Base-by-base conservation (phyloP, 352 stramenopile genomes). In the Pythium brassicae region DNA sequence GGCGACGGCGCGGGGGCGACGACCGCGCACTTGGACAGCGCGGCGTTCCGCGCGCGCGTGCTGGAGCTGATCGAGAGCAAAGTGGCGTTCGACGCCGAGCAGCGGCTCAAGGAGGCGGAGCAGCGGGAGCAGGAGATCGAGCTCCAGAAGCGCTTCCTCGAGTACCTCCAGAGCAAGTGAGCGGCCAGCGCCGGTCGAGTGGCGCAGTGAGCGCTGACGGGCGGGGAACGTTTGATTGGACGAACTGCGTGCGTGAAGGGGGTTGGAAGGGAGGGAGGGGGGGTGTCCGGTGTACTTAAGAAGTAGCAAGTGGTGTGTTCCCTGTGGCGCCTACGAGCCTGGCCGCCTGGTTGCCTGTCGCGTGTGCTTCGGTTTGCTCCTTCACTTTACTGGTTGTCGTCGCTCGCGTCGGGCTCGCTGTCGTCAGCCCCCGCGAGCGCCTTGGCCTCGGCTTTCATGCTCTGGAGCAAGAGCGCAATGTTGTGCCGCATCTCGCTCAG, bases 51-150 rank as follows among this genome's bases (percentile, higher is more conserved):
- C 26, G 61, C 70, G 22, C 72, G 78, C 9, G 66, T 94, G 32
- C 60, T 94, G 45, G 68, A 79, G 50, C 66, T 94, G 9, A 85
- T 94, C 44, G 78, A 94, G 60, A 82, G 68, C 50, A 94, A 94
- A 57, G 79, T 92, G 37, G 74, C 87, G 51, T 89, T 94, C 57
- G 83, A 94, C 57, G 89, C 87, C 74, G 75, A 89, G 42, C 83
- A 94, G 53, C 77, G 77, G 17, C 62, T 77, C 40, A 86, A 85
- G 54, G 83, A 94, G 46, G 83, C 77, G 39, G 76, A 89, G 57
- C 67, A 92, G 48, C 79, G 81, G 44, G 77, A 90, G 25, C 78
- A 90, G 47, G 83, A 94, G 63, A 78, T 92, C 59, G 78, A 90
- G 65, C 53, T 94, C 26, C 83, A 94, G 51, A 89, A 89, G 64